Evolutionary conservation across 495 filamentous ascomycete species (phyloP), one percentile per base, ranked within the genome.

Genomic region (Lophium mytilinum): DNA sequence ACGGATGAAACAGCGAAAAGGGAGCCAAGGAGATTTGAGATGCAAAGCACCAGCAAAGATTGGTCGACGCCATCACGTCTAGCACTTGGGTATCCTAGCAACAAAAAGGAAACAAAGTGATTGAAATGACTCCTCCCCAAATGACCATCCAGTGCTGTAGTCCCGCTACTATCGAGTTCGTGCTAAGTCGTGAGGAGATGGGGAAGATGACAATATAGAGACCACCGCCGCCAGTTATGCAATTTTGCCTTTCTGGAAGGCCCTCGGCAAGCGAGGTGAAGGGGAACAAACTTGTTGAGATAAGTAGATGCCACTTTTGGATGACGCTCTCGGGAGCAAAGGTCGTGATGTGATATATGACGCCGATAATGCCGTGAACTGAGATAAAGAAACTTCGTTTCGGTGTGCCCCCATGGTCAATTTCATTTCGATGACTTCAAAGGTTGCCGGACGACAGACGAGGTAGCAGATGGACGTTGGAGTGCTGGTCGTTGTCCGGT

Each of bases 1-100:
- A 30, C 24, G 24, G 24, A 30, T 30, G 24, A 30, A 30, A 30
- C 24, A 30, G 24, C 24, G 2, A 6, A 30, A 30, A 30, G 24
- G 24, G 24, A 30, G 3, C 3, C 24, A 30, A 30, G 24, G 6
- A 3, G 24, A 6, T 2, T 30, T 30, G 24, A 6, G 35, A 41
- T 1, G 50, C 15, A 19, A 9, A 17, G 50, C 14, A 37, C 39
- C 33, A 19, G 5, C 9, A 52, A 52, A 37, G 15, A 52, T 11
- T 33, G 19, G 48, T 50, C 52, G 51, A 50, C 46, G 47, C 55
- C 53, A 43, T 50, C 58, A 61, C 55, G 55, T 57, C 59, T 51
- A 63, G 51, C 55, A 63, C 55, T 63, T 58, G 60, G 60, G 36
- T 51, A 50, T 52, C 41, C 52, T 63, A 56, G 56, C 33, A 33